Evolutionary conservation across 2,329 filamentous ascomycete genomes (phyloP).

Genomic region (Aureobasidium pullulans): DNA sequence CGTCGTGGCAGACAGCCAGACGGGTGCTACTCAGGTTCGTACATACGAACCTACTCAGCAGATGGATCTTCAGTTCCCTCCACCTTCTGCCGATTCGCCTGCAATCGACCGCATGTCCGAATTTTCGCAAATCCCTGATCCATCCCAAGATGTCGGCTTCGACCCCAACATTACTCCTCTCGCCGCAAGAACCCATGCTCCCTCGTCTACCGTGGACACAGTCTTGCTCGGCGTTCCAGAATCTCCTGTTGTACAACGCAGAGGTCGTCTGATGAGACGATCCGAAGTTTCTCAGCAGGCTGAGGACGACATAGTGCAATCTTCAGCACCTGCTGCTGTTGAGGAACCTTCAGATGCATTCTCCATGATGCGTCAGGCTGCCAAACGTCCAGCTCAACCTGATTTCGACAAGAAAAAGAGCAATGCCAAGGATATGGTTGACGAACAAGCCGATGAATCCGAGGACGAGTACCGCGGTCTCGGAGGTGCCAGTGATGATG

Average conservation of each 20-base stretch:
- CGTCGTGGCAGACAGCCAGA: slow-evolving; percentile 22
- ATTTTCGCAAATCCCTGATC: slow-evolving; percentile 61
- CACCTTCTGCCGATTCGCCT: slow-evolving; percentile 20
- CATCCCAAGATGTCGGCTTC: slow-evolving; percentile 76
- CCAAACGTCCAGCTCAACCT: slow-evolving; percentile 46
- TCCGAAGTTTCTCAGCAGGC: slow-evolving; percentile 39
- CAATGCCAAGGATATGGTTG: slow-evolving; percentile 76
- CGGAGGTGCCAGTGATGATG: slow-evolving; percentile 82
- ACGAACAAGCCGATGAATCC: slow-evolving; percentile 93
- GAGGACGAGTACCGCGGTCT: slow-evolving; percentile 97
- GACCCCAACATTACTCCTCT: slow-evolving; percentile 51
- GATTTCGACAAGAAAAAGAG: slow-evolving; percentile 79
- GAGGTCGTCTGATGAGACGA: slow-evolving; percentile 45
- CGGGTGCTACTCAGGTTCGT: slow-evolving; percentile 15
- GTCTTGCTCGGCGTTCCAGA: slow-evolving; percentile 52
- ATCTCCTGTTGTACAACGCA: slow-evolving; percentile 52
- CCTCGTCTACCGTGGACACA: slow-evolving; percentile 63
- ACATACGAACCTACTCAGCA: slow-evolving; percentile 22
- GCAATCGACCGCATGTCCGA: slow-evolving; percentile 44
- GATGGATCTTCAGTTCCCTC: slow-evolving; percentile 31
- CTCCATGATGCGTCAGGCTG: slow-evolving; percentile 60
- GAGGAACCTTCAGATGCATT: slow-evolving; percentile 50
- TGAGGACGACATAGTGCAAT: slow-evolving; percentile 31
- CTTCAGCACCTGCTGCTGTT: not conserved
- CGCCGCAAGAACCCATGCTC: slow-evolving; percentile 44